Evolutionary conservation across 2,329 filamentous ascomycete species (phyloP).

Genomic region (Penicillium sp.): DNA sequence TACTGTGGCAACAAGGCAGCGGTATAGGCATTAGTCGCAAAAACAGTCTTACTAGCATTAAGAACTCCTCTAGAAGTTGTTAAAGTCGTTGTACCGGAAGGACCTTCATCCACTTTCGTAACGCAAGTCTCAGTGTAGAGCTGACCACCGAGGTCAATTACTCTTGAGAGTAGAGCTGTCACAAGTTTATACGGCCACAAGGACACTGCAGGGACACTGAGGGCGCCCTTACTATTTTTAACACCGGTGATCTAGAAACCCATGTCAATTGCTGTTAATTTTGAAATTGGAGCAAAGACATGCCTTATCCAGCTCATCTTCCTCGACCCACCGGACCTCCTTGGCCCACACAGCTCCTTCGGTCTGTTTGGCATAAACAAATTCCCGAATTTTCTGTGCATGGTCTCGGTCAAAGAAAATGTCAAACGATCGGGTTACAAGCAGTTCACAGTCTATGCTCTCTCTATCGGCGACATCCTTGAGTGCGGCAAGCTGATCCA

Average conservation of each 20-base stretch:
- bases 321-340: background rate
- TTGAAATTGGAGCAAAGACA: conserved; percentile 18
- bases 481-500: conserved; percentile 34
- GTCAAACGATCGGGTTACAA: conserved; percentile 36
- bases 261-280: conserved; percentile 20
- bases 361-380: conserved; percentile 23
- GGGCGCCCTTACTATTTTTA: conserved; percentile 32
- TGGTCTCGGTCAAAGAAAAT: conserved; percentile 33
- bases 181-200: conserved; percentile 74
- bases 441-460: conserved; percentile 42
- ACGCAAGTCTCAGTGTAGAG: conserved; percentile 53
- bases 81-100: conserved; percentile 52
- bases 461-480: conserved; percentile 38
- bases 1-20: conserved; percentile 68
- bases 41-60: conserved; percentile 60
- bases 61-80: conserved; percentile 66
- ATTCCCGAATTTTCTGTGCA: conserved; percentile 25
- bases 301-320: background rate
- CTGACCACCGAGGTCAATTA: conserved; percentile 47
- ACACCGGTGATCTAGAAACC: conserved; percentile 31
- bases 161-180: conserved; percentile 63
- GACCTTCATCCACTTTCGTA: conserved; percentile 20
- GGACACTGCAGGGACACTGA: conserved; percentile 29
- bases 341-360: conserved; percentile 8
- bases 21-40: conserved; percentile 82